Percentiles rank a stretch among this genome's conserved stretches.
These are phyloP conservation scores for Podospora pseudoanserina DNA, from an alignment of 495 filamentous ascomycete species.

Conservation along the genomic window DNA sequence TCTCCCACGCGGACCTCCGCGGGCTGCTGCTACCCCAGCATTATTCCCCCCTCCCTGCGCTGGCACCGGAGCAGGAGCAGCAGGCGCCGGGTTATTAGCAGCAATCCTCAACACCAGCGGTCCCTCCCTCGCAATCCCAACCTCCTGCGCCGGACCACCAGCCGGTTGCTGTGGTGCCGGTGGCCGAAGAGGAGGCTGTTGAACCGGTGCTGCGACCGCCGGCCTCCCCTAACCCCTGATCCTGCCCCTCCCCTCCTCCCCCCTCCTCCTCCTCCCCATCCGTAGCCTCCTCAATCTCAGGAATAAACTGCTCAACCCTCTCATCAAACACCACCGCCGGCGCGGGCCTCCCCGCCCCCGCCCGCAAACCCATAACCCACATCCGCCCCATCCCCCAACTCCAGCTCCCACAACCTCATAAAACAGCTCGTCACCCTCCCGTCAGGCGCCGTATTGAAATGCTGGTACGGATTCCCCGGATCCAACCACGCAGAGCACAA, in stretches of 20 bases:
- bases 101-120: conserved; percentile 54
- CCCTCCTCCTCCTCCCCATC: conserved; percentile 19
- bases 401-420: conserved; percentile 84
- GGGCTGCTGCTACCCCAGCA: not conserved
- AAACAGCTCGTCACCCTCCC: conserved; percentile 62
- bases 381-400: conserved; percentile 71
- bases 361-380: conserved; percentile 53
- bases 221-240: conserved; percentile 1
- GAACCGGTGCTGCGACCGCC: conserved; percentile 3
- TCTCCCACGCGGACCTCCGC: not conserved
- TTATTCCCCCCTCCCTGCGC: conserved; percentile 1
- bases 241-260: not conserved
- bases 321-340: conserved; percentile 8
- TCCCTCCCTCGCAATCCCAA: conserved; percentile 48
- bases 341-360: conserved; percentile 27
- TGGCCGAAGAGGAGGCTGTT: not conserved
- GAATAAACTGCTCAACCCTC: conserved; percentile 23
- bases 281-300: conserved; percentile 27
- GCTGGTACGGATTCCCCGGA: conserved; percentile 74
- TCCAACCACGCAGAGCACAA: conserved; percentile 86
- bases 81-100: conserved; percentile 32
- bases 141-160: conserved; percentile 19
- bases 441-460: conserved; percentile 65
- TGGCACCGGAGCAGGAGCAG: conserved; percentile 13
- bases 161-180: not conserved